Conservation (phyloP, 2,329 filamentous ascomycete species). For the Aspergillus pseudonomiae region DNA sequence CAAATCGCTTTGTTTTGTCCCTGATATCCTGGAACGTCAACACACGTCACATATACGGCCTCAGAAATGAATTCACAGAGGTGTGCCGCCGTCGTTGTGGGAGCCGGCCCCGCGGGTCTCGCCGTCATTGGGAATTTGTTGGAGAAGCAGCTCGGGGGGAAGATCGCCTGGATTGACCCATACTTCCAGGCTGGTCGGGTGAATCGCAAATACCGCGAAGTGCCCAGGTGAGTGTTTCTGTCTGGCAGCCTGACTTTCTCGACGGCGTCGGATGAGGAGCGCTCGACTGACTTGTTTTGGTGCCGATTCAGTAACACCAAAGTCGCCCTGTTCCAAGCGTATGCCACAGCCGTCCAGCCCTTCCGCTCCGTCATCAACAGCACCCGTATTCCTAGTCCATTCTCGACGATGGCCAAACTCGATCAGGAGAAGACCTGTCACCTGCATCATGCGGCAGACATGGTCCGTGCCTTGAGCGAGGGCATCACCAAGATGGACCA, state of each 20-base stretch:
- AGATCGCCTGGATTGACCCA: slow-evolving; percentile 63
- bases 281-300: slow-evolving; percentile 18
- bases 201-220: slow-evolving; percentile 60
- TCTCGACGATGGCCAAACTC: slow-evolving; percentile 56
- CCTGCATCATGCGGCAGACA: slow-evolving; percentile 61
- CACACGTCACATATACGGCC: neutral
- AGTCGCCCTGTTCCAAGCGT: slow-evolving; percentile 61
- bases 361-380: slow-evolving; percentile 56
- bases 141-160: slow-evolving; percentile 53
- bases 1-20: neutral
- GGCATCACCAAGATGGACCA: slow-evolving; percentile 42
- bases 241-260: slow-evolving; percentile 4
- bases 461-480: slow-evolving; percentile 52
- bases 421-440: slow-evolving; percentile 61
- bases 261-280: slow-evolving; percentile 12
- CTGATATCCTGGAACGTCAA: neutral
- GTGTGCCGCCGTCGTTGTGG: slow-evolving; percentile 61
- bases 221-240: slow-evolving; percentile 51
- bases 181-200: slow-evolving; percentile 58
- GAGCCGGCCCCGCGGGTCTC: slow-evolving; percentile 62
- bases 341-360: slow-evolving; percentile 56
- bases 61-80: slow-evolving; percentile 31
- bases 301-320: slow-evolving; percentile 59
- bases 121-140: slow-evolving; percentile 65
- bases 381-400: slow-evolving; percentile 56